phyloP scores from a whole-genome alignment of 495 filamentous ascomycete species.

The Aspergillus bridgeri region DNA sequence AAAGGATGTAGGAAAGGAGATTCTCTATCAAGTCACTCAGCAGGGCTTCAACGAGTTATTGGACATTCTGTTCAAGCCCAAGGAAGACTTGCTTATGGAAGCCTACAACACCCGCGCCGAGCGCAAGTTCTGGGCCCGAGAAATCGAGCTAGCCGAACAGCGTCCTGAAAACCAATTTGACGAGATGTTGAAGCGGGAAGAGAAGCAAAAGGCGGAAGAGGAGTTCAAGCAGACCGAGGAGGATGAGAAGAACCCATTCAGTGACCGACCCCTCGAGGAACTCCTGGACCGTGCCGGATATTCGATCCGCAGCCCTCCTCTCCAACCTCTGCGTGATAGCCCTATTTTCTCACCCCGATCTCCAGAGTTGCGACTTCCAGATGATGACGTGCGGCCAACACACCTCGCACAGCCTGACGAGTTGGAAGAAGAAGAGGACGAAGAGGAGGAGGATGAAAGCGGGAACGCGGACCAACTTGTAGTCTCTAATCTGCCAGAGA shows the following conservation, averaged over 20 bases:
- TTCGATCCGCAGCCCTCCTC: slow-evolving; percentile 26
- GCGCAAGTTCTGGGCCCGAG: slow-evolving; percentile 53
- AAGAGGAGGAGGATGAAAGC: background rate
- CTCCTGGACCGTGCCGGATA: slow-evolving; percentile 52
- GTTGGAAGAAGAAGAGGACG: background rate
- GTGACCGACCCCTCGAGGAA: slow-evolving; percentile 40
- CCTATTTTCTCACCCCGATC: slow-evolving; percentile 27
- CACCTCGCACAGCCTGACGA: slow-evolving; percentile 26
- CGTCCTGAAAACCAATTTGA: slow-evolving; percentile 17
- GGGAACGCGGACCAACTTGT: slow-evolving; percentile 7
- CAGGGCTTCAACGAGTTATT: slow-evolving; percentile 90
- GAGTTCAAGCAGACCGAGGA: slow-evolving; percentile 13
- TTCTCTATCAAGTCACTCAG: slow-evolving; percentile 85
- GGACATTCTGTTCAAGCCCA: slow-evolving; percentile 74
- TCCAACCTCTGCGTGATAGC: slow-evolving; percentile 17
- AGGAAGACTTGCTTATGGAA: slow-evolving; percentile 74
- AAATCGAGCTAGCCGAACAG: slow-evolving; percentile 47
- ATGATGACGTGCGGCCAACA: slow-evolving; percentile 27
- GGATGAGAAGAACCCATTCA: slow-evolving; percentile 24
- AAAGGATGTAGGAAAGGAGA: slow-evolving; percentile 77
- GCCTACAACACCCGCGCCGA: slow-evolving; percentile 59
- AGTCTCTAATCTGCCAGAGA: slow-evolving; percentile 14
- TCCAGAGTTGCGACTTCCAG: slow-evolving; percentile 12
- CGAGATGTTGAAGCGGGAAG: background rate
- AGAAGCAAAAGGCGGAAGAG: slow-evolving; percentile 8